phyloP scores from a whole-genome alignment of 208 protist genomes.

The Crithidia brevicula region DNA sequence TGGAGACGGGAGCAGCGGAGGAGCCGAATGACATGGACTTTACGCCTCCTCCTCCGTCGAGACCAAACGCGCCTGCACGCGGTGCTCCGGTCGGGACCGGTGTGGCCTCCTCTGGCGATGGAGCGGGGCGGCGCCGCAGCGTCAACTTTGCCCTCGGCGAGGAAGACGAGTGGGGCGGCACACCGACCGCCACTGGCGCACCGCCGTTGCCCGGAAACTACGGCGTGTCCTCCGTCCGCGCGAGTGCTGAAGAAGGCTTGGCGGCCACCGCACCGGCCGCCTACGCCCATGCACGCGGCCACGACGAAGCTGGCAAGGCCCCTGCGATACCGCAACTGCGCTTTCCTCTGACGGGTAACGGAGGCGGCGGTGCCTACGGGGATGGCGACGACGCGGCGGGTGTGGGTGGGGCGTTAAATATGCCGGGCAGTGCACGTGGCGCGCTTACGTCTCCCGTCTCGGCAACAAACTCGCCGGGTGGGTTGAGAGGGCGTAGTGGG shows the following conservation, averaged over 20 bases:
- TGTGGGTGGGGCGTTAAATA: neutral
- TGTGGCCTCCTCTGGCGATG: neutral
- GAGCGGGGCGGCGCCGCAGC: conserved; percentile 10
- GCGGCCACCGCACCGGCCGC: conserved; percentile 1
- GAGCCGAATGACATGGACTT: conserved; percentile 8
- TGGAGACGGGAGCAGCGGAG: neutral
- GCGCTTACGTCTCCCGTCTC: neutral
- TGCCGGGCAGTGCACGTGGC: conserved; percentile 7
- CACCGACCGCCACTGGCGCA: neutral
- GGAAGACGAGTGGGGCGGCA: conserved; percentile 1
- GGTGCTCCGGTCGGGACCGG: neutral
- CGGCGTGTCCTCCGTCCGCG: neutral
- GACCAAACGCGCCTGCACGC: neutral
- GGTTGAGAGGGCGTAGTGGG: neutral
- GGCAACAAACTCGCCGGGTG: neutral
- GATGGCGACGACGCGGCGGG: neutral
- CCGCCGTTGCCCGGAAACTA: neutral
- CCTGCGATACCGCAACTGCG: conserved; percentile 12
- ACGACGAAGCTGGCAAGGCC: neutral
- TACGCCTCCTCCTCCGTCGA: neutral
- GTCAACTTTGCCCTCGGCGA: conserved; percentile 11
- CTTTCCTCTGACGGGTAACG: neutral
- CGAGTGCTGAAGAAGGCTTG: neutral
- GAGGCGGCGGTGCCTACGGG: neutral
- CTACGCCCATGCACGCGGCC: neutral